Percentiles rank a stretch among this genome's conserved stretches.
These are phyloP conservation scores for Corylus heterophylla DNA, from an alignment of 306 rosid genomes.

Conservation along the genomic window DNA sequence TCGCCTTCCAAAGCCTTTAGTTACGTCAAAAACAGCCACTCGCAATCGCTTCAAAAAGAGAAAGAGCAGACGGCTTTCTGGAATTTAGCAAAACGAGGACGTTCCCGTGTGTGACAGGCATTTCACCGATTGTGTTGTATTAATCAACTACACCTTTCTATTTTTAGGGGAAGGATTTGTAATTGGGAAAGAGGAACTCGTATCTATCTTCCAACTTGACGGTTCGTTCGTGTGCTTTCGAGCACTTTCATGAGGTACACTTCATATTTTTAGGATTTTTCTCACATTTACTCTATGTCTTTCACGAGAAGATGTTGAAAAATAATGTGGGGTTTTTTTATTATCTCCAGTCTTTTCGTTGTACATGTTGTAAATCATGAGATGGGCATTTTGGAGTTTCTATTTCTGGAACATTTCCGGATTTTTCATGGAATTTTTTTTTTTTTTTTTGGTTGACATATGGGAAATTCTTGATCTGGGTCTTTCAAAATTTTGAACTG, in stretches of 20 bases:
- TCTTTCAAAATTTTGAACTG: not conserved
- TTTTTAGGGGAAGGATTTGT: not conserved
- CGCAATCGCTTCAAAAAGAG: not conserved
- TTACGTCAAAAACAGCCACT: not conserved
- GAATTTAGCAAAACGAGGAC: not conserved
- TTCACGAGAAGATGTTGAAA: conserved; percentile 8
- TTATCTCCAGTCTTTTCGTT: conserved; percentile 2
- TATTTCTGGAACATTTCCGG: conserved; percentile 5
- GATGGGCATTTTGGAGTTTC: conserved; percentile 10
- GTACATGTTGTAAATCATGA: not conserved
- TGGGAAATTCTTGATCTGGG: conserved; percentile 11
- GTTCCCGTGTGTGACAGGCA: not conserved
- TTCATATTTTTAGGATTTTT: not conserved
- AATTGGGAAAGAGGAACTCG: not conserved
- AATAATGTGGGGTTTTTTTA: not conserved
- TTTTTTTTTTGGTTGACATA: not conserved
- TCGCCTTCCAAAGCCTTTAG: not conserved
- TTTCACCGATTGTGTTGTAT: not conserved
- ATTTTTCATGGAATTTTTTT: not conserved
- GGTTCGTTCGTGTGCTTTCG: not conserved
- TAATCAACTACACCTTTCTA: not conserved
- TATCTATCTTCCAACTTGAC: not conserved
- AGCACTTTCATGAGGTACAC: not conserved
- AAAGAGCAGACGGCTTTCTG: not conserved
- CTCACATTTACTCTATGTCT: not conserved